These are phyloP conservation scores for Cryptococcus sp. DNA, from an alignment of 1,284 basidiomycete genomes.

Conservation along the genomic window DNA sequence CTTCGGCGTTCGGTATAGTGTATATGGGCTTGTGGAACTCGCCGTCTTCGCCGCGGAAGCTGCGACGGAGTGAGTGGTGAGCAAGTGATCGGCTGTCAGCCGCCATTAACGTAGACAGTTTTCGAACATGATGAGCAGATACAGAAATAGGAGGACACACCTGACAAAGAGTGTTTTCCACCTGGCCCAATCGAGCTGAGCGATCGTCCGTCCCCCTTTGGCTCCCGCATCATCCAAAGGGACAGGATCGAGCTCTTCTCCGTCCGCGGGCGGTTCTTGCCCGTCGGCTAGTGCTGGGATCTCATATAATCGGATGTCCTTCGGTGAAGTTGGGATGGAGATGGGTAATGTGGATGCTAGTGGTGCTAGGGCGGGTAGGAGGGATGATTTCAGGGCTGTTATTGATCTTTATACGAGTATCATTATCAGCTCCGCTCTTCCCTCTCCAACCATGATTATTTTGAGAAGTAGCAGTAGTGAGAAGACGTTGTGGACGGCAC, in stretches of 20 bases:
- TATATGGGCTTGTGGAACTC: slow-evolving; percentile 36
- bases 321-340: slow-evolving; percentile 15
- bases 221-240: slow-evolving; percentile 21
- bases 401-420: too few relatives aligned
- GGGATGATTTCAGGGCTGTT: slow-evolving; percentile 16
- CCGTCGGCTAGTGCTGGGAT: slow-evolving; percentile 31
- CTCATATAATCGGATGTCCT: slow-evolving; percentile 40
- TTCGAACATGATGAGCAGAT: background rate
- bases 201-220: slow-evolving; percentile 17
- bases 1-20: slow-evolving; percentile 38
- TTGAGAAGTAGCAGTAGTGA: too few relatives aligned
- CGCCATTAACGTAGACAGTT: background rate
- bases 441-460: too few relatives aligned
- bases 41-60: slow-evolving; percentile 37
- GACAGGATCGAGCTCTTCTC: slow-evolving; percentile 5
- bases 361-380: slow-evolving; percentile 7
- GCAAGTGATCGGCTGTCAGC: background rate
- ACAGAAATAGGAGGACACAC: slow-evolving; percentile 22
- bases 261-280: slow-evolving; percentile 7
- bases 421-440: too few relatives aligned
- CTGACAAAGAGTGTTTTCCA: slow-evolving; percentile 47
- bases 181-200: slow-evolving; percentile 33
- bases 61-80: slow-evolving; percentile 14
- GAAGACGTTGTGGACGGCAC: slow-evolving; percentile 6
- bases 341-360: slow-evolving; percentile 20